A percentile compares a stretch with the other conserved stretches of the same genome.
Evolutionary conservation across 2,329 filamentous ascomycete species (phyloP).

Genomic region (Trichoderma pleuroti): DNA sequence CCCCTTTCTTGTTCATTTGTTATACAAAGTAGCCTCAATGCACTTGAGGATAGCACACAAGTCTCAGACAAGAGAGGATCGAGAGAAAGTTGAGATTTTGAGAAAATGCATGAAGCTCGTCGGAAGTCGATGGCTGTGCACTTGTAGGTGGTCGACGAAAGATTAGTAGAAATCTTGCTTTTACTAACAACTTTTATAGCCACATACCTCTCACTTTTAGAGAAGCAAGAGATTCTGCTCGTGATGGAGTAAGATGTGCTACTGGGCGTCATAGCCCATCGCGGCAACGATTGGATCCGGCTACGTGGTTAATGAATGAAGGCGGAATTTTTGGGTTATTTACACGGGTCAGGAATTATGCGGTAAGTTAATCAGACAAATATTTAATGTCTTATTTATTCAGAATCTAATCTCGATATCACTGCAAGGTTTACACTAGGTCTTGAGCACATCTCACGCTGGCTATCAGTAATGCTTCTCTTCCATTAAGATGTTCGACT

Average conservation of each 20-base stretch:
- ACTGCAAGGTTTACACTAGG: not conserved
- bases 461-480: not conserved
- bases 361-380: not conserved
- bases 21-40: conserved; percentile 8
- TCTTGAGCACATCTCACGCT: not conserved
- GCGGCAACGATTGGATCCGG: not conserved
- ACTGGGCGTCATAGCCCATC: not conserved
- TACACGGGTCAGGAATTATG: not conserved
- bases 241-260: not conserved
- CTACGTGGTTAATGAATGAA: not conserved
- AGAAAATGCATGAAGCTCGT: not conserved
- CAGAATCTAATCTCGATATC: not conserved
- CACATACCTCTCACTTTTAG: conserved; percentile 10
- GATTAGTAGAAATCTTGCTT: not conserved
- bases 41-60: not conserved
- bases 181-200: not conserved
- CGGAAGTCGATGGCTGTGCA: conserved; percentile 5
- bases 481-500: not conserved
- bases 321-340: not conserved
- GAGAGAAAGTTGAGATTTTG: not conserved
- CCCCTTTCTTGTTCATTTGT: not conserved
- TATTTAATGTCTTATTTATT: not conserved
- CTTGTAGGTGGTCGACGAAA: not conserved
- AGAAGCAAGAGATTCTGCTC: conserved; percentile 14
- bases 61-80: not conserved